A percentile compares a stretch with the other conserved stretches of the same genome.
These are phyloP conservation scores for Oryza coarctata DNA, from an alignment of 176 grass and related monocot genomes.

Conservation along the genomic window DNA sequence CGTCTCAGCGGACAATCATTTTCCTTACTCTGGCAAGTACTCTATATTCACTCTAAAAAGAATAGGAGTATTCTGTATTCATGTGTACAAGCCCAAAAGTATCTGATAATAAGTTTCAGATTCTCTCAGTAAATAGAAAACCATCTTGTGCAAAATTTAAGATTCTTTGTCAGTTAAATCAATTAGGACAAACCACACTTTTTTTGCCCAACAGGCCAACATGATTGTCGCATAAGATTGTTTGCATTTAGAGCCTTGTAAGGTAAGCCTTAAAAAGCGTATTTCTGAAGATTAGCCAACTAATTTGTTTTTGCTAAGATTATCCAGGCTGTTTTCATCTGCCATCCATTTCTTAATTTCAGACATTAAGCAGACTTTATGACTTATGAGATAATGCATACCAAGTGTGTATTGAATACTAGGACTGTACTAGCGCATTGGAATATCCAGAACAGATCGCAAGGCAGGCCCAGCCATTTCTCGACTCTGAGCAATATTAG, in stretches of 20 bases:
- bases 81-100: background rate
- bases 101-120: background rate
- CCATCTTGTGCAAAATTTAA: background rate
- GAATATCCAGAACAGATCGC: background rate
- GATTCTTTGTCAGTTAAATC: background rate
- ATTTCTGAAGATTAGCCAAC: slow-evolving; percentile 6
- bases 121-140: background rate
- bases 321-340: slow-evolving; percentile 23
- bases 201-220: background rate
- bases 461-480: slow-evolving; percentile 10
- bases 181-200: background rate
- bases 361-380: slow-evolving; percentile 3
- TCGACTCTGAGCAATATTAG: background rate
- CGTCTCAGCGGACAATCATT: slow-evolving; percentile 59
- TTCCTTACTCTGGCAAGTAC: slow-evolving; percentile 40
- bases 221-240: background rate
- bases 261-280: background rate
- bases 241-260: slow-evolving; percentile 21
- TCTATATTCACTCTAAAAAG: background rate
- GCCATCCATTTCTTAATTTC: slow-evolving; percentile 21
- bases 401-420: background rate
- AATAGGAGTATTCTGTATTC: background rate
- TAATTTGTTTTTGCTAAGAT: slow-evolving; percentile 29
- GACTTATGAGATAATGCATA: slow-evolving; percentile 6
- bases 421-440: slow-evolving; percentile 6